Base-by-base conservation (phyloP, 257 asterid genomes). In the Ilex aquifolium region DNA sequence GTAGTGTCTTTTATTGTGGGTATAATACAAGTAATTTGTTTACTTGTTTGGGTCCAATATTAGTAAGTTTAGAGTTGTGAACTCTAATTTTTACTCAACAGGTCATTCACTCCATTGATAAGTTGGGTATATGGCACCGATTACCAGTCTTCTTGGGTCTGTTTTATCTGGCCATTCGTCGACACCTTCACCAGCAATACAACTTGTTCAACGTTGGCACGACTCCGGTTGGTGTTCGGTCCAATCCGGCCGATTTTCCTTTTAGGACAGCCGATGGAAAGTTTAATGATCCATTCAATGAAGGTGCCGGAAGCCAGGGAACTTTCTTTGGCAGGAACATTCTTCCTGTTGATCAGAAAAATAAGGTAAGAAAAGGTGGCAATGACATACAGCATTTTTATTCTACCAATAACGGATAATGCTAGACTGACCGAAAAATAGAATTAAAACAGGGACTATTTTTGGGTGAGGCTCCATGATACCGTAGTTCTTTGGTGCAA, bases 291-390 rank as follows among this genome's bases (percentile, higher is more conserved):
- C 85, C 86, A 17, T 62, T 74, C 57, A 68, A 72, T 27, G 74
- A 65, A 59, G 67, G 64, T 13, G 76, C 69, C 0, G 91, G 88
- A 1, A 72, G 76, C 49, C 68, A 69, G 13, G 80, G 67, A 16
- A 52, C 87, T 39, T 84, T 87, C 71, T 84, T 87, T 29, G 95
- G 91, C 12, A 60, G 89, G 72, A 87, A 87, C 36, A 61, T 80
- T 30, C 87, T 66, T 67, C 86, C 89, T 1, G 74, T 76, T 60
- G 57, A 76, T 65, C 88, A 86, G 75, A 56, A 49, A 3, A 27
- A 65, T 30, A 73, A 63, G 85, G 95, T 86, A 7, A 36, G 8
- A 36, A 36, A 4, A 36, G 42, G 27, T 1, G 27, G 27, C 27
- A 21, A 21, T 21, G 27, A 1, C 27, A 21, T 21, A 21, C 27